Base-by-base conservation (phyloP, 2,329 filamentous ascomycete species). In the Bipolaris zeicola region DNA sequence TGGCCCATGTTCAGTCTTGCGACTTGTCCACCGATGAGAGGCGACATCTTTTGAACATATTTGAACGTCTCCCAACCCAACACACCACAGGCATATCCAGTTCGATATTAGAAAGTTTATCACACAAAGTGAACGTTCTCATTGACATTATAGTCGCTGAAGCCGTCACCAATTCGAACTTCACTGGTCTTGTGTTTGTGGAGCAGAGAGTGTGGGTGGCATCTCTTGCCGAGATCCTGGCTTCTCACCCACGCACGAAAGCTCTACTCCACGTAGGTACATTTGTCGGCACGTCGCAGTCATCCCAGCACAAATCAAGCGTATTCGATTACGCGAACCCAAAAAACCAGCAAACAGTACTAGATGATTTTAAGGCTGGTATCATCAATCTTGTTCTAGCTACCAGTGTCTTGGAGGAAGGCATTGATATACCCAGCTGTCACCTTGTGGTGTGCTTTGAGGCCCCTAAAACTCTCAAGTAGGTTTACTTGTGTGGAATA, bases 371-470 rank as follows among this genome's bases (percentile, higher is more conserved):
- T 48, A 78, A 79, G 8, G 67, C 66, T 10, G 84, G 84, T 2
- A 73, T 70, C 14, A 84, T 80, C 43, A 87, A 87, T 55, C 64
- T 87, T n/a, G 80, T 87, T 34, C 70, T 88, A 16, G 77, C 83
- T 0, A 87, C 85, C 0, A 82, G 79, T 50, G 84, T 86, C 0
- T 75, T 87, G 1, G 84, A 87, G 69, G 85, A 87, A 72, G 85
- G 85, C 0, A 83, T 88, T 28, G 85, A 87, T 63, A 76, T 87
- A 2, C 81, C 83, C n/a, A 82, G 83, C 3, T 89, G 87, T 63
- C 85, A 87, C 64, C 65, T 87, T 20, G 87, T 90, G 1, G 79
- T 89, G 11, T 88, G 85, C 61, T 90, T 86, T 66, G 83, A 89
- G 61, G 78, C 78, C 24, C 87, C 87, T 0, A 78, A 79, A 26